phyloP scores from a whole-genome alignment of 108 stramenopile genomes.

The Cyclotella atomus region DNA sequence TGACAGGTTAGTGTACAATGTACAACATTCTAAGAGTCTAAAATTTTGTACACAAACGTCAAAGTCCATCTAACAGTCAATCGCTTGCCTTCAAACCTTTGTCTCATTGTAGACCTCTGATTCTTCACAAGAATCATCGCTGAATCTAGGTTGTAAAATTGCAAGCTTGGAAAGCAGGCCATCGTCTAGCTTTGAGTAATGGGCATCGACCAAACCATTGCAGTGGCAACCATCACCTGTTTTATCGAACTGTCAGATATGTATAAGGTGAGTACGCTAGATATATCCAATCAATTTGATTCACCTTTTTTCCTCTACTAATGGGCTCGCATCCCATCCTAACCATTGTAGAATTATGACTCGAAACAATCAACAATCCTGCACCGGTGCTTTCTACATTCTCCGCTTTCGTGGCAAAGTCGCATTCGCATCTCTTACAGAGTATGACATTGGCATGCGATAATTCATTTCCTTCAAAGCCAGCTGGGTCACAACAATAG shows the following conservation, averaged over 20 bases:
- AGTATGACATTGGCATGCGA: slow-evolving; percentile 9
- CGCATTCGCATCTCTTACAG: slow-evolving; percentile 34
- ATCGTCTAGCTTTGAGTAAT: slow-evolving; percentile 4
- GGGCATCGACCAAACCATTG: slow-evolving; percentile 27
- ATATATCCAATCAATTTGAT: too few species aligned
- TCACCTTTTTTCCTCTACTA: slow-evolving; percentile 13
- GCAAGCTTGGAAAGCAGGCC: slow-evolving; percentile 9
- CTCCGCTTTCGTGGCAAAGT: slow-evolving; percentile 39
- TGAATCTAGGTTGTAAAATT: neutral
- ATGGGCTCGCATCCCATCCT: slow-evolving; percentile 29
- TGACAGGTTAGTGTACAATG: neutral
- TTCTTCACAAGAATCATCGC: neutral
- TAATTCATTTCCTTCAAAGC: slow-evolving; percentile 4
- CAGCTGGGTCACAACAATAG: slow-evolving; percentile 12
- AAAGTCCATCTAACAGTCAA: too few species aligned
- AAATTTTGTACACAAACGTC: too few species aligned
- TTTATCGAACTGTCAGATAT: too few species aligned
- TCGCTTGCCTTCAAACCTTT: too few species aligned
- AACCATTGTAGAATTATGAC: slow-evolving; percentile 16
- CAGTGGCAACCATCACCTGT: slow-evolving; percentile 1
- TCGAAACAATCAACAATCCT: slow-evolving; percentile 30
- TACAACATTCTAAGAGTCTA: too few species aligned
- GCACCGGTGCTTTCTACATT: slow-evolving; percentile 30
- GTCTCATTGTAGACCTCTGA: neutral
- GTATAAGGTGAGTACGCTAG: too few species aligned